Evolutionary conservation across 148 eudicot species (phyloP).

Genomic region (Oxyria digyna): DNA sequence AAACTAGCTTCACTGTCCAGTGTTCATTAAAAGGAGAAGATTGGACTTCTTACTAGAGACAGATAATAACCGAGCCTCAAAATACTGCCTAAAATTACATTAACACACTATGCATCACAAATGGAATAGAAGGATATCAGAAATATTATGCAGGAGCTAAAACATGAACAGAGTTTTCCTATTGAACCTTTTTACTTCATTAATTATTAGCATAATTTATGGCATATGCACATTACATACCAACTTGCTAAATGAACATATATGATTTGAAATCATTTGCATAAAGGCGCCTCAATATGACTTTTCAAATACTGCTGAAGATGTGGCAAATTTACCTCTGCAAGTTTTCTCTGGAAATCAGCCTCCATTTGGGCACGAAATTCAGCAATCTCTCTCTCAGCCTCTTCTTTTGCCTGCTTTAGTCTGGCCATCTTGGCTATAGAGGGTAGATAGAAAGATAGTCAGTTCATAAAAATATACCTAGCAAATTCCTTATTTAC

Average conservation of each 20-base stretch:
- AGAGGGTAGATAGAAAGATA: neutral
- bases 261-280: neutral
- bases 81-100: no score
- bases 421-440: slow-evolving; percentile 78
- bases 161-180: neutral
- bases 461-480: neutral
- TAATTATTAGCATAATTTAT: neutral
- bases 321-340: slow-evolving; percentile 36
- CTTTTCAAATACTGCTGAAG: neutral
- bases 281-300: neutral
- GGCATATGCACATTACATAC: neutral
- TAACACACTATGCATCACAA: neutral
- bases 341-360: slow-evolving; percentile 61
- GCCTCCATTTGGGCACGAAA: slow-evolving; percentile 84
- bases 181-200: neutral
- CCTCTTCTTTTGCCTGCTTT: slow-evolving; percentile 91
- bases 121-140: neutral
- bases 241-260: neutral
- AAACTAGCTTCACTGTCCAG: neutral
- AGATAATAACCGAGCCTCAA: no score
- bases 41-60: neutral
- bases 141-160: neutral
- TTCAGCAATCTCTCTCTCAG: slow-evolving; percentile 79
- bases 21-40: neutral
- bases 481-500: neutral